A percentile compares a stretch with the other conserved stretches of the same genome.
phyloP scores from a whole-genome alignment of 2,329 filamentous ascomycete species.

The Aspergillus udagawae region DNA sequence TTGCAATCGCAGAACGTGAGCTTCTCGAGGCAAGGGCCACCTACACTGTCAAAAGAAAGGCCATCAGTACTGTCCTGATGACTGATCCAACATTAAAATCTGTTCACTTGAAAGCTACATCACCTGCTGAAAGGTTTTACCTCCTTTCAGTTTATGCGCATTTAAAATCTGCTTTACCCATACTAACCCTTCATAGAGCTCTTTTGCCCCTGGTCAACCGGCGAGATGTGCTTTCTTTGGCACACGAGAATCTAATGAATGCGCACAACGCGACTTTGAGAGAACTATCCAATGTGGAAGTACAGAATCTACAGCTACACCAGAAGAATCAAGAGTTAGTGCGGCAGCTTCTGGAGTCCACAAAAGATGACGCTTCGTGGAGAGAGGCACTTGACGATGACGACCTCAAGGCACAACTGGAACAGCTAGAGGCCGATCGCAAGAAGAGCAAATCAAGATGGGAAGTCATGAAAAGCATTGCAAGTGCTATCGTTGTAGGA shows the following conservation, averaged over 20 bases:
- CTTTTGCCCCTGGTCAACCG: slow-evolving; percentile 63
- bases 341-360: slow-evolving; percentile 59
- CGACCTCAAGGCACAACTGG: slow-evolving; percentile 53
- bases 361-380: slow-evolving; percentile 51
- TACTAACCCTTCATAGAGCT: slow-evolving; percentile 47
- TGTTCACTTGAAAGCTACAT: slow-evolving; percentile 64
- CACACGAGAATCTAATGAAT: slow-evolving; percentile 57
- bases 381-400: slow-evolving; percentile 53
- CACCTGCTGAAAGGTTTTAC: slow-evolving; percentile 63
- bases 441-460: slow-evolving; percentile 62
- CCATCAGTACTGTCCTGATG: slow-evolving; percentile 64
- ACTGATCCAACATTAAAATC: slow-evolving; percentile 74
- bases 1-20: slow-evolving; percentile 56
- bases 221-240: slow-evolving; percentile 64
- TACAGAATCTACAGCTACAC: slow-evolving; percentile 54
- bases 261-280: slow-evolving; percentile 50
- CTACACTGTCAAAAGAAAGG: slow-evolving; percentile 66
- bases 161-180: slow-evolving; percentile 7
- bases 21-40: slow-evolving; percentile 67
- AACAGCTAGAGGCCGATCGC: slow-evolving; percentile 56
- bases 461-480: slow-evolving; percentile 71
- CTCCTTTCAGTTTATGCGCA: slow-evolving; percentile 1
- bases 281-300: slow-evolving; percentile 55
- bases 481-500: slow-evolving; percentile 73
- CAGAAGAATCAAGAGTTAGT: slow-evolving; percentile 62